Conservation (phyloP, 1,139 yeast species). For the Zygosaccharomyces pseudobailii region DNA sequence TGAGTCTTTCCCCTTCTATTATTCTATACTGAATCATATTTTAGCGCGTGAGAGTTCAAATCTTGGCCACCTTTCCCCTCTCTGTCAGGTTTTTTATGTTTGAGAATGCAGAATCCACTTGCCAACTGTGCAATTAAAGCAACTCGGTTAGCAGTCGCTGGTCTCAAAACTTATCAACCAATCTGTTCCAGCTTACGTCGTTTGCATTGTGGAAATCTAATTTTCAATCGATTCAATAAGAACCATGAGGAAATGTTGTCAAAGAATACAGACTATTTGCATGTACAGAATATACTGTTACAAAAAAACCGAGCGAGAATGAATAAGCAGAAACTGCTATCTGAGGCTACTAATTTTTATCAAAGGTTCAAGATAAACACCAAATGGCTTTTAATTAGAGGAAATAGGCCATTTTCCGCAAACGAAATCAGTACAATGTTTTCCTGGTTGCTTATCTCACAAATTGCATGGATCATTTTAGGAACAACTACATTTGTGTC, state of each 20-base stretch:
- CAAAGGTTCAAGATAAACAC: conserved; percentile 47
- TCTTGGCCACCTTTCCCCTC: not conserved
- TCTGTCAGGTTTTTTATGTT: not conserved
- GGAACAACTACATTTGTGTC: conserved; percentile 66
- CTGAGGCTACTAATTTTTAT: conserved; percentile 42
- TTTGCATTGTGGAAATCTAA: conserved; percentile 3
- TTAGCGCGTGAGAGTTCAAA: not conserved
- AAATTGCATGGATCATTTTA: conserved; percentile 48
- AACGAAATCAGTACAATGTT: conserved; percentile 57
- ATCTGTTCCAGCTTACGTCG: not conserved
- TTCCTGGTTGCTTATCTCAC: conserved; percentile 35
- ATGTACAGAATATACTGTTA: conserved; percentile 24
- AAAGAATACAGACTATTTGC: conserved; percentile 22
- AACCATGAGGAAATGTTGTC: conserved; percentile 13
- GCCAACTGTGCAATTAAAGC: not conserved
- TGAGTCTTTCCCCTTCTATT: too few relatives aligned
- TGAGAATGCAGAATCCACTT: not conserved
- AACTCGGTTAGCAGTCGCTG: not conserved
- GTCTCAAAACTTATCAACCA: not conserved
- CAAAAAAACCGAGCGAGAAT: conserved; percentile 26
- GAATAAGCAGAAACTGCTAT: conserved; percentile 38
- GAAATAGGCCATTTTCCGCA: conserved; percentile 43
- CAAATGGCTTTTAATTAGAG: conserved; percentile 55
- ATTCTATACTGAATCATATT: too few relatives aligned
- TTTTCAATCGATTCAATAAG: not conserved